Conservation (phyloP, 129 eudicot species). For the Chrysanthemum lavandulifolium region DNA sequence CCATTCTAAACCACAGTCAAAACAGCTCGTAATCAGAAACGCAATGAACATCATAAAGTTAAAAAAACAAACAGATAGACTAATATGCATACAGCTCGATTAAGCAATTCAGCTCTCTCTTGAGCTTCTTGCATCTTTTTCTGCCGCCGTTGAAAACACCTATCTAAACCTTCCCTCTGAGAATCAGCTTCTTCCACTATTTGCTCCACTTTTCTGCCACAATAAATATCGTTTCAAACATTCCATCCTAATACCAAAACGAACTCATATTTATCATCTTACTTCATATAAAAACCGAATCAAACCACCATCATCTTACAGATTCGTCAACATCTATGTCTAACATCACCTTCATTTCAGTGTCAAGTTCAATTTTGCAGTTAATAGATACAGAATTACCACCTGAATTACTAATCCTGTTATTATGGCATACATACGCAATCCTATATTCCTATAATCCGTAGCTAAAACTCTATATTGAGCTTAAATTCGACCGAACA, state of each 20-base stretch:
- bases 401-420: background rate
- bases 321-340: background rate
- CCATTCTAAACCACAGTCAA: constrained; percentile 56
- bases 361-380: constrained; percentile 2
- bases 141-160: constrained; percentile 63
- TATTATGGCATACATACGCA: no score
- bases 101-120: constrained; percentile 91
- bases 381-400: background rate
- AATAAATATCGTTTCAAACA: background rate
- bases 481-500: background rate
- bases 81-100: constrained; percentile 70
- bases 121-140: constrained; percentile 78
- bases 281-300: background rate
- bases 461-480: background rate
- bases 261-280: constrained; percentile 52
- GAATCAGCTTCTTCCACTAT: constrained; percentile 91
- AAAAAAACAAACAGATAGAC: background rate
- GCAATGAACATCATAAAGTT: background rate
- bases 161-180: constrained; percentile 84
- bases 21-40: constrained; percentile 28
- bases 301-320: constrained; percentile 5
- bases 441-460: no score
- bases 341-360: background rate
- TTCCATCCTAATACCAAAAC: no score
- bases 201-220: constrained; percentile 91